Evolutionary conservation across 139 green algal species (phyloP).

Genomic region (Eudorina sp.): DNA sequence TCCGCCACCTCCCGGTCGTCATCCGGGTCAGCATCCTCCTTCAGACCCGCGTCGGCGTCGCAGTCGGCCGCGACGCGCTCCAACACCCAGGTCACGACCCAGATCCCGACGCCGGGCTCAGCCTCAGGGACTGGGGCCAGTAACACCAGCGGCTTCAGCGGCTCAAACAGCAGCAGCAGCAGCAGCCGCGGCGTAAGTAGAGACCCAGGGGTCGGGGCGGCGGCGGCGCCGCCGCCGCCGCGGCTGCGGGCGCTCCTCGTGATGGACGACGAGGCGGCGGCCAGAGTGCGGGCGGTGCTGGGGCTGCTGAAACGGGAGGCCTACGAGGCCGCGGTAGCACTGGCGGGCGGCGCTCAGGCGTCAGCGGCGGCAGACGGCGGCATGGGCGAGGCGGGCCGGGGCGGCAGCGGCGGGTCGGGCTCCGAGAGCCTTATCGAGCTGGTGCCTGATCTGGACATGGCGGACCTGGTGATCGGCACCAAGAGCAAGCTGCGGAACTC

Average conservation of each 20-base stretch:
- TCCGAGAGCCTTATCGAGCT: conserved; percentile 6
- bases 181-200: background rate
- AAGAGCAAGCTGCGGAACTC: conserved; percentile 32
- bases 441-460: conserved; percentile 25
- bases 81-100: too few species aligned
- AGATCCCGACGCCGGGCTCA: too few species aligned
- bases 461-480: conserved; percentile 48
- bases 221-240: background rate
- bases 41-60: too few species aligned
- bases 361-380: background rate
- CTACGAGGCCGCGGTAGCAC: conserved; percentile 10
- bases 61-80: too few species aligned
- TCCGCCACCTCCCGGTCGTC: too few species aligned
- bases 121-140: too few species aligned
- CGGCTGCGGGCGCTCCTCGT: background rate
- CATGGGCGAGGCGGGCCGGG: background rate
- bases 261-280: conserved; percentile 24
- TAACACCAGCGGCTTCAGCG: background rate
- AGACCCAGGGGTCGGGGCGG: background rate
- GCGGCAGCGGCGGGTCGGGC: background rate
- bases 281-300: conserved; percentile 22
- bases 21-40: too few species aligned
- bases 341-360: too few species aligned
- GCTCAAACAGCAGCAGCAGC: background rate
- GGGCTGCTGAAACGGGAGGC: conserved; percentile 23